Conservation (phyloP, 495 filamentous ascomycete species). For the Penicillium parvum region DNA sequence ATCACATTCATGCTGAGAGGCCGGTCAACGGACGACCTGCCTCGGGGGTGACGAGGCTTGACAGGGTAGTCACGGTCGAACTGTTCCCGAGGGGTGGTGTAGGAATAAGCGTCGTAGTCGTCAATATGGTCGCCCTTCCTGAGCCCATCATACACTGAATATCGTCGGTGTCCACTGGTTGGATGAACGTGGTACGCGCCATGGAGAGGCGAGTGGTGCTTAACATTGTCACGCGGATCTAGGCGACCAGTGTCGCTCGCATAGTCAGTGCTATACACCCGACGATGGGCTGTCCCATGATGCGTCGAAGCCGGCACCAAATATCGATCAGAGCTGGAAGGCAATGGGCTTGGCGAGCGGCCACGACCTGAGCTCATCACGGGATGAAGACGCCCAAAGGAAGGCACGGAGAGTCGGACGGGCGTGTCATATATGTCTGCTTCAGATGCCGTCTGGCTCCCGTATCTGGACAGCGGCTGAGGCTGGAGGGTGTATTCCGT, state of each 20-base stretch:
- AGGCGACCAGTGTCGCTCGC: constrained; percentile 37
- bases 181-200: constrained; percentile 25
- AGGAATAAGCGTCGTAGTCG: constrained; percentile 59
- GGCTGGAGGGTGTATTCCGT: constrained; percentile 43
- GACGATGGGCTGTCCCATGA: constrained; percentile 27
- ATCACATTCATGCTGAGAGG: constrained; percentile 61
- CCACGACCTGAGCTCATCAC: constrained; percentile 26
- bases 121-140: constrained; percentile 58
- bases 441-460: constrained; percentile 36
- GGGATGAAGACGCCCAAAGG: constrained; percentile 23
- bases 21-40: constrained; percentile 50
- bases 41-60: constrained; percentile 43
- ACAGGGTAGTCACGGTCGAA: constrained; percentile 60
- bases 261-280: constrained; percentile 35
- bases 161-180: constrained; percentile 20
- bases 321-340: constrained; percentile 26
- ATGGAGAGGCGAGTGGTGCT: constrained; percentile 10
- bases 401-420: constrained; percentile 22
- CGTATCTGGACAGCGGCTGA: constrained; percentile 28
- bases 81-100: constrained; percentile 65
- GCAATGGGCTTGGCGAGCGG: constrained; percentile 30
- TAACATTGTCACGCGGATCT: constrained; percentile 13
- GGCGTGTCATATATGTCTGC: constrained; percentile 25
- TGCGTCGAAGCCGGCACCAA: constrained; percentile 25
- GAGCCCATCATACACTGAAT: constrained; percentile 29